phyloP scores from a whole-genome alignment of 139 green algal species.

The Pleodorina starrii region DNA sequence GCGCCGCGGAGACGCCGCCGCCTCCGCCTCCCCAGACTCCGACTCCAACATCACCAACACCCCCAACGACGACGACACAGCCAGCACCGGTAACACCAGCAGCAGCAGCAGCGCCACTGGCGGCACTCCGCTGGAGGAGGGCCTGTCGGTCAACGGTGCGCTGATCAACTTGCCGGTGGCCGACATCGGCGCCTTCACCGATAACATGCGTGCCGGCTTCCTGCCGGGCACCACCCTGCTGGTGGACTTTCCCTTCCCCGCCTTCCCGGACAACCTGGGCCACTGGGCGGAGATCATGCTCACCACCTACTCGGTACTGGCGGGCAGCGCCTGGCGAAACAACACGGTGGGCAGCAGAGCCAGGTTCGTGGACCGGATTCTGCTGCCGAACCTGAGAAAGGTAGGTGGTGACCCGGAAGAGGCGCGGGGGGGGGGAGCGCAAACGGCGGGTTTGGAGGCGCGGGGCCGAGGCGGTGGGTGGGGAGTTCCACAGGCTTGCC shows the following conservation, averaged over 20 bases:
- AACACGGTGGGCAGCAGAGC: not conserved
- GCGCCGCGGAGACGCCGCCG: too few species aligned
- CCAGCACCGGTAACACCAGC: too few species aligned
- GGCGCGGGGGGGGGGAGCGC: not conserved
- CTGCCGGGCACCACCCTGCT: constrained; percentile 75
- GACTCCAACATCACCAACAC: too few species aligned
- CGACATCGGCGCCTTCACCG: constrained; percentile 38
- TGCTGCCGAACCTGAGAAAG: constrained; percentile 66
- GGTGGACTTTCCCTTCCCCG: constrained; percentile 81
- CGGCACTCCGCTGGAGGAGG: constrained; percentile 47
- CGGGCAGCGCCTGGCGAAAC: constrained; percentile 2
- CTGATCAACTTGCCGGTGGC: constrained; percentile 51
- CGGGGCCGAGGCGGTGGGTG: too few species aligned
- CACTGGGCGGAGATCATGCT: constrained; percentile 85
- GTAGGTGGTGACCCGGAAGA: too few species aligned
- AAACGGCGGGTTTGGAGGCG: too few species aligned
- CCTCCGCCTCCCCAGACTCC: too few species aligned
- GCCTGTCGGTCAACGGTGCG: constrained; percentile 53
- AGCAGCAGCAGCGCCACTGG: too few species aligned
- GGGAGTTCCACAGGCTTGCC: too few species aligned
- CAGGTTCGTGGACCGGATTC: constrained; percentile 57
- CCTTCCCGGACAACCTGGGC: constrained; percentile 80
- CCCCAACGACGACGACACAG: too few species aligned
- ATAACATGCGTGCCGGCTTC: constrained; percentile 40
- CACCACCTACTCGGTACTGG: constrained; percentile 71